These are phyloP conservation scores for Emmonsiellopsis sp. DNA, from an alignment of 2,329 filamentous ascomycete species.

Conservation along the genomic window DNA sequence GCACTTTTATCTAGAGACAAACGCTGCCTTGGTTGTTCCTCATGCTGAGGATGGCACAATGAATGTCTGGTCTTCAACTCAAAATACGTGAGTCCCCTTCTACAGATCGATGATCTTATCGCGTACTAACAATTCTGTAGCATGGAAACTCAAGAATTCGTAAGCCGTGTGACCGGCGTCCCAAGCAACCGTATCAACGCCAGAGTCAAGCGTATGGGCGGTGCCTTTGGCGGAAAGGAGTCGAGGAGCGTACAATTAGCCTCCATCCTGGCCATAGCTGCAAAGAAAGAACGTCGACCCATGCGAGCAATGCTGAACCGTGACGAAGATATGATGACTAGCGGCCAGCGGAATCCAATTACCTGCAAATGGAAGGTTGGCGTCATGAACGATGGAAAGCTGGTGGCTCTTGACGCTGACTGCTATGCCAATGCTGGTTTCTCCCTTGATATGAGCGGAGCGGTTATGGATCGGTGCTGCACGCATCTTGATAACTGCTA, in stretches of 20 bases:
- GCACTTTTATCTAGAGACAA: constrained; percentile 86
- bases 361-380: constrained; percentile 57
- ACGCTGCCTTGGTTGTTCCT: constrained; percentile 68
- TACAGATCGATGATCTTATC: background rate
- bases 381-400: constrained; percentile 11
- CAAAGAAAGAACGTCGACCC: constrained; percentile 65
- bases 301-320: constrained; percentile 81
- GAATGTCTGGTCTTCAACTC: constrained; percentile 75
- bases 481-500: constrained; percentile 19
- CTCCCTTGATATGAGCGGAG: constrained; percentile 15
- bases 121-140: constrained; percentile 18
- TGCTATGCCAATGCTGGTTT: constrained; percentile 16
- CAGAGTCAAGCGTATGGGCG: constrained; percentile 72
- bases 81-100: constrained; percentile 57
- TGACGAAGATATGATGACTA: constrained; percentile 79
- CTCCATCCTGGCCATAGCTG: constrained; percentile 65
- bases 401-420: constrained; percentile 11
- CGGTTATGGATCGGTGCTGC: constrained; percentile 17
- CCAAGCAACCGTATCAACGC: constrained; percentile 72
- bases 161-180: constrained; percentile 64
- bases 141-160: constrained; percentile 57
- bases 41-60: constrained; percentile 81
- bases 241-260: constrained; percentile 68
- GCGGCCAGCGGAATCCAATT: constrained; percentile 78
- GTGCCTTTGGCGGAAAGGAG: constrained; percentile 83